Conservation (phyloP, 164 flowering plant genomes). For the Malania oleifera region DNA sequence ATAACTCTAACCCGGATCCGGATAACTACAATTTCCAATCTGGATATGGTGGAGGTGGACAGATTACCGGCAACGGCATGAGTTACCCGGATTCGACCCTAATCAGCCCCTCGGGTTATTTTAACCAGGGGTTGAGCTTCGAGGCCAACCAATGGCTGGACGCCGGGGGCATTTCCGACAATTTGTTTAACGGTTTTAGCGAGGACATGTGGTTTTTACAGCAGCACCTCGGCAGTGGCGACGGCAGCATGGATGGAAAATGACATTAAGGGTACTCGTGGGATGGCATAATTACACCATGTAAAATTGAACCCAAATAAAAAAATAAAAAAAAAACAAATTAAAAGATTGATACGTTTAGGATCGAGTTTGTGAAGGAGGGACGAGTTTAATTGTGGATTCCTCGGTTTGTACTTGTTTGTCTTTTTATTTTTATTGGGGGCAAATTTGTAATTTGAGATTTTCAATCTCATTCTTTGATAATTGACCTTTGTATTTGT, state of each 20-base stretch:
- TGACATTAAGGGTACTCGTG: too few species aligned
- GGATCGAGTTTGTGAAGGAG: conserved; percentile 17
- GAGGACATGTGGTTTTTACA: conserved; percentile 59
- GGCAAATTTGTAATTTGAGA: conserved; percentile 18
- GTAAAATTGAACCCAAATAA: neutral
- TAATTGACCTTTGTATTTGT: conserved; percentile 2
- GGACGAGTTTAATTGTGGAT: conserved; percentile 15
- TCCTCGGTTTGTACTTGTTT: conserved; percentile 4
- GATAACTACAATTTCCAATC: conserved; percentile 13
- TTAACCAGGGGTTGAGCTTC: conserved; percentile 31
- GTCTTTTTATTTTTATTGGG: neutral
- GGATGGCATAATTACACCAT: too few species aligned
- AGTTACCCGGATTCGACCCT: conserved; percentile 28
- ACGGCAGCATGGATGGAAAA: neutral
- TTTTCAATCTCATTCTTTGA: conserved; percentile 23
- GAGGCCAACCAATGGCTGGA: conserved; percentile 29
- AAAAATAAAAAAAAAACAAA: neutral
- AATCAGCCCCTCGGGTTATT: conserved; percentile 40
- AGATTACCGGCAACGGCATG: too few species aligned
- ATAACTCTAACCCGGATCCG: conserved; percentile 20
- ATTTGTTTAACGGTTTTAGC: conserved; percentile 57
- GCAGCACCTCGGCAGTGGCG: conserved; percentile 34
- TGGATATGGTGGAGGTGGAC: too few species aligned
- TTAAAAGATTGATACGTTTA: conserved; percentile 6
- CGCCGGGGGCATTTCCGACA: conserved; percentile 37